Evolutionary conservation across 768 basidiomycete species (phyloP).

Genomic region (Ramaria rubella): DNA sequence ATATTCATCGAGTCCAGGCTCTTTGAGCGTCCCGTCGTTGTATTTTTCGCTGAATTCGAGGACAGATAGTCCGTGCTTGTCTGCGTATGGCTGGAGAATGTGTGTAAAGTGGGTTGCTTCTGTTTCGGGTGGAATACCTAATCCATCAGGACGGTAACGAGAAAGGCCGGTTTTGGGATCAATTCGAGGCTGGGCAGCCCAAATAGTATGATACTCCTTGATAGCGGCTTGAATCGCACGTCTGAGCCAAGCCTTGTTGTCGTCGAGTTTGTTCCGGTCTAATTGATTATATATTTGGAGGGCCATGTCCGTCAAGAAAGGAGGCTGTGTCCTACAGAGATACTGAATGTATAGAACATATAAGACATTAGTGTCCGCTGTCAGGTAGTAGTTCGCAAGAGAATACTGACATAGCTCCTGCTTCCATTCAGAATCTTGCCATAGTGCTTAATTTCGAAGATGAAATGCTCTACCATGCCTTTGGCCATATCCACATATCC

Average conservation of each 20-base stretch:
- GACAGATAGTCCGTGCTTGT: conserved; percentile 86
- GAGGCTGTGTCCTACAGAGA: conserved; percentile 92
- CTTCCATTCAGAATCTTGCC: conserved; percentile 96
- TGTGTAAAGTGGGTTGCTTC: conserved; percentile 98
- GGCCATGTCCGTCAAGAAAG: conserved; percentile 98
- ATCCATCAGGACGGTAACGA: conserved; percentile 86
- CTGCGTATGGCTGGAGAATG: conserved; percentile 91
- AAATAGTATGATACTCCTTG: conserved; percentile 97
- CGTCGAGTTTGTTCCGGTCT: conserved; percentile 72
- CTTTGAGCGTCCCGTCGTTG: conserved; percentile 74
- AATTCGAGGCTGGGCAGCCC: conserved; percentile 92
- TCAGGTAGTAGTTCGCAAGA: background rate
- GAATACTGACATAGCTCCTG: conserved; percentile 50
- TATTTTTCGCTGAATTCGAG: conserved; percentile 97
- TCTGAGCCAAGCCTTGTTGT: conserved; percentile 88
- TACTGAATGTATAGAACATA: conserved; percentile 46
- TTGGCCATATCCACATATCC: conserved; percentile 92
- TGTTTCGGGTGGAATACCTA: conserved; percentile 97
- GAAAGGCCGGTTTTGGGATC: conserved; percentile 93
- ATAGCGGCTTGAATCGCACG: conserved; percentile 95
- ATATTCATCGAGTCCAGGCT: conserved; percentile 91
- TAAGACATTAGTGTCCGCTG: background rate
- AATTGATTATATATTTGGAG: conserved; percentile 96
- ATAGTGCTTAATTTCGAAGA: conserved; percentile 98
- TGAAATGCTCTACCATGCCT: conserved; percentile 98